Evolutionary conservation across 768 basidiomycete species (phyloP), one percentile per base, ranked within the genome.

Genomic region (Leccinum broughii): DNA sequence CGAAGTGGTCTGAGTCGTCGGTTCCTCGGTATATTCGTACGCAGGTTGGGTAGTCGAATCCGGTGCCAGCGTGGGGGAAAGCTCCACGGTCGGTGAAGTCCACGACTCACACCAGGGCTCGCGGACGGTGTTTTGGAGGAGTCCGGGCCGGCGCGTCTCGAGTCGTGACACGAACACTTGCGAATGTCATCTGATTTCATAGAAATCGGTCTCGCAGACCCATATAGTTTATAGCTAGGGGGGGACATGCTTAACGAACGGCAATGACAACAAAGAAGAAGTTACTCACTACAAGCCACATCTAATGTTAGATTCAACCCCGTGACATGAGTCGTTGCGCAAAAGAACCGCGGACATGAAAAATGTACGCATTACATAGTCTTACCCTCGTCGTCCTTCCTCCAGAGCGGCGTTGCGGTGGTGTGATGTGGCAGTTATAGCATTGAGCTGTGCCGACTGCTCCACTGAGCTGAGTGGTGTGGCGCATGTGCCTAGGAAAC

Each of bases 101-200:
- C 90, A 11, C 88, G 84, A 70, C 87, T 89, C 28, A 85, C 85
- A 15, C 86, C 88, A 0, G 89, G 90, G 67, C 86, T 89, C 3
- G 85, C 88, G 6, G 91, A 90, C 1, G 88, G 87, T 0, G 88
- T 89, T 61, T 91, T 89, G 52, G 86, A 81, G 22, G 77, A 71
- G 48, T 77, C 79, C 61, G 76, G 77, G 15, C 81, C 82, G 56
- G 77, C 66, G 20, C 88, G 83, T 37, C 89, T 84, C 20, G 88
- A 87, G 61, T 93, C 91, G 65, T 92, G 90, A 1, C 92, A 80
- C 2, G 92, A 90, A 44, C 92, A 87, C 70, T 93, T 93, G 62
- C 92, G 89, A 64, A 94, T 92, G 37, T 92, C 86, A 63, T 93
- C 92, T 6, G 90, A 92, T 72, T 93, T 93, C 92, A 94, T 93